These are phyloP conservation scores for Tieghemostelium lacteum DNA, from an alignment of 78 protist genomes.

Conservation along the genomic window DNA sequence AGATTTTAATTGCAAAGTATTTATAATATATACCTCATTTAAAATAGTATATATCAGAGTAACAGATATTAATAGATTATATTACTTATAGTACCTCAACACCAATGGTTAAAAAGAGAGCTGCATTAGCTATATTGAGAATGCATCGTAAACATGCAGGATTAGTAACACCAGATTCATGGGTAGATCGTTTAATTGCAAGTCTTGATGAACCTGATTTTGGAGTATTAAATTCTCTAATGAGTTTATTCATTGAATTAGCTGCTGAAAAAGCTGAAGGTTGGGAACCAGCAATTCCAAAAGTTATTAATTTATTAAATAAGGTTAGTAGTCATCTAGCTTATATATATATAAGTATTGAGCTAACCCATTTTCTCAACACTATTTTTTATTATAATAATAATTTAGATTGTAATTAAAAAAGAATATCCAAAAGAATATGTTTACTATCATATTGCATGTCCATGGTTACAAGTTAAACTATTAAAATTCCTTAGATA, in stretches of 20 bases:
- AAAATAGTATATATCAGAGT: background rate
- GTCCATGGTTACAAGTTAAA: constrained; percentile 97
- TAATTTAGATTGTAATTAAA: constrained; percentile 72
- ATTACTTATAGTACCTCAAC: constrained; percentile 42
- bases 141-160: constrained; percentile 90
- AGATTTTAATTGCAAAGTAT: constrained; percentile 83
- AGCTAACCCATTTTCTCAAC: background rate
- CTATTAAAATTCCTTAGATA: constrained; percentile 92
- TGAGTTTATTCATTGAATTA: constrained; percentile 85
- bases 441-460: constrained; percentile 93
- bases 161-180: constrained; percentile 67
- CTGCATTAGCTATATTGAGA: constrained; percentile 95
- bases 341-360: background rate
- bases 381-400: background rate
- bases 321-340: background rate
- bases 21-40: background rate
- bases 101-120: constrained; percentile 89
- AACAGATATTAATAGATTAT: no score
- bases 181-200: constrained; percentile 69
- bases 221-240: constrained; percentile 88
- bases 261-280: constrained; percentile 39
- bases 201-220: constrained; percentile 88
- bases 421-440: constrained; percentile 87
- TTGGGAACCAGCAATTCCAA: constrained; percentile 77
- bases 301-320: constrained; percentile 66